phyloP scores from a whole-genome alignment of 495 filamentous ascomycete species.

The Parathielavia appendiculata region DNA sequence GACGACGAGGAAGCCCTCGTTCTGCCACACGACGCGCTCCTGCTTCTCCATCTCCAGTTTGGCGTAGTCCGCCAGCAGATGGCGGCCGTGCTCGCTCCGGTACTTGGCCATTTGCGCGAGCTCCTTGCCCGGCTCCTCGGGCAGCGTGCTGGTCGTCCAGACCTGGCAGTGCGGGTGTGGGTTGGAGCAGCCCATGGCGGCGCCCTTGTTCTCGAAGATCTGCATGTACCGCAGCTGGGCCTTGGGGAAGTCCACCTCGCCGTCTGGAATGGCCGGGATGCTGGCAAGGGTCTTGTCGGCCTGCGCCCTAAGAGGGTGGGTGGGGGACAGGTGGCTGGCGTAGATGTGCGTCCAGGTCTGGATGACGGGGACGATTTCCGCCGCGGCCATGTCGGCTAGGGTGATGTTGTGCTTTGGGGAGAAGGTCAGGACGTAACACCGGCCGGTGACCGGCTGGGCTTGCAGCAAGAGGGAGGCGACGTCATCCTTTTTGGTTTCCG shows the following conservation, averaged over 20 bases:
- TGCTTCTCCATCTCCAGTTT: slow-evolving; percentile 72
- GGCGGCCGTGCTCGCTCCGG: slow-evolving; percentile 60
- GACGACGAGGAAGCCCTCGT: slow-evolving; percentile 72
- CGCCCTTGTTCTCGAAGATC: slow-evolving; percentile 98
- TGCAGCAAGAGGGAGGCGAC: slow-evolving; percentile 73
- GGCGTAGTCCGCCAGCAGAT: slow-evolving; percentile 83
- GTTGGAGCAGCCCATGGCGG: slow-evolving; percentile 98
- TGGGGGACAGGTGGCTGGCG: slow-evolving; percentile 66
- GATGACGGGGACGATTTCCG: slow-evolving; percentile 69
- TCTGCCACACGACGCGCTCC: slow-evolving; percentile 84
- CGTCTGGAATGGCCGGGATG: slow-evolving; percentile 39
- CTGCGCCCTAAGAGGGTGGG: slow-evolving; percentile 55
- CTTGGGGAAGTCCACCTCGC: slow-evolving; percentile 49
- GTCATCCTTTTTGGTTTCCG: slow-evolving; percentile 40
- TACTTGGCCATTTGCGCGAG: slow-evolving; percentile 73
- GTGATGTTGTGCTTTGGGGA: slow-evolving; percentile 85
- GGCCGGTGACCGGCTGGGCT: slow-evolving; percentile 82
- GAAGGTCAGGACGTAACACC: slow-evolving; percentile 97
- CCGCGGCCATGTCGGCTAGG: slow-evolving; percentile 72
- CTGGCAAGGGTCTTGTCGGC: slow-evolving; percentile 30
- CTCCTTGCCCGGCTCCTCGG: slow-evolving; percentile 81
- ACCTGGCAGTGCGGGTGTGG: slow-evolving; percentile 96
- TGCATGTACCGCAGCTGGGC: slow-evolving; percentile 93
- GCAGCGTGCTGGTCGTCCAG: slow-evolving; percentile 86
- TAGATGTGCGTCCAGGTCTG: slow-evolving; percentile 88